phyloP scores from a whole-genome alignment of 2,329 filamentous ascomycete species.

The Neurospora sp. region DNA sequence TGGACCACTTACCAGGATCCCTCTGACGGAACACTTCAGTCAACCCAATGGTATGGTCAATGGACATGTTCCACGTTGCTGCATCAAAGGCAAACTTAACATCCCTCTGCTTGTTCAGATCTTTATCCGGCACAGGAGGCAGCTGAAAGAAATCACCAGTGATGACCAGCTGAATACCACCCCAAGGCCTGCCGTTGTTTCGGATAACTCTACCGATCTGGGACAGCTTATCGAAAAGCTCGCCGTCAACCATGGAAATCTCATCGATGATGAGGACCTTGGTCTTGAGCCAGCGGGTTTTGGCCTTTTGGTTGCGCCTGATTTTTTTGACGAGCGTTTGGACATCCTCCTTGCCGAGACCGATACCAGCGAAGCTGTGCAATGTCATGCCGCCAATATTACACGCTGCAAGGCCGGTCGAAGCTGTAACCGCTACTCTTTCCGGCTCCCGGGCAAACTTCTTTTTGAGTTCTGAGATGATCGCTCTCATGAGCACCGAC shows the following conservation, averaged over 20 bases:
- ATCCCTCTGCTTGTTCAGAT: slow-evolving; percentile 45
- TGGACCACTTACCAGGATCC: slow-evolving; percentile 49
- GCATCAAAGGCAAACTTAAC: slow-evolving; percentile 92
- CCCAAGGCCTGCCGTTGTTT: slow-evolving; percentile 88
- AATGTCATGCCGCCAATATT: slow-evolving; percentile 94
- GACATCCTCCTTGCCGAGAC: slow-evolving; percentile 82
- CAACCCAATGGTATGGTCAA: slow-evolving; percentile 90
- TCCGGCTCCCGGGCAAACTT: slow-evolving; percentile 73
- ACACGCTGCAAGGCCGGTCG: slow-evolving; percentile 89
- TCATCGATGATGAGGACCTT: slow-evolving; percentile 89
- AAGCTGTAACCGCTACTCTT: slow-evolving; percentile 85
- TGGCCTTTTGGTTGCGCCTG: slow-evolving; percentile 77
- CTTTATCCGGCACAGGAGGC: slow-evolving; percentile 73
- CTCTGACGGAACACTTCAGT: slow-evolving; percentile 96
- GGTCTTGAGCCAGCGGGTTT: slow-evolving; percentile 77
- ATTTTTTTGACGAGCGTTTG: slow-evolving; percentile 82
- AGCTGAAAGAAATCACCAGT: slow-evolving; percentile 98
- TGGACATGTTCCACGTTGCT: slow-evolving; percentile 80
- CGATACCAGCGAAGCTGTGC: slow-evolving; percentile 93
- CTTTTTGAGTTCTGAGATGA: slow-evolving; percentile 69
- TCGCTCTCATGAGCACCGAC: slow-evolving; percentile 87
- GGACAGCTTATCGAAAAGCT: slow-evolving; percentile 93
- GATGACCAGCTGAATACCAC: slow-evolving; percentile 89
- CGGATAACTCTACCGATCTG: slow-evolving; percentile 75
- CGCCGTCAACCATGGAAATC: slow-evolving; percentile 96